Evolutionary conservation across 78 protist genomes (phyloP), one percentile per base, ranked within the genome.

Genomic region (Dictyostelium capitatum): DNA sequence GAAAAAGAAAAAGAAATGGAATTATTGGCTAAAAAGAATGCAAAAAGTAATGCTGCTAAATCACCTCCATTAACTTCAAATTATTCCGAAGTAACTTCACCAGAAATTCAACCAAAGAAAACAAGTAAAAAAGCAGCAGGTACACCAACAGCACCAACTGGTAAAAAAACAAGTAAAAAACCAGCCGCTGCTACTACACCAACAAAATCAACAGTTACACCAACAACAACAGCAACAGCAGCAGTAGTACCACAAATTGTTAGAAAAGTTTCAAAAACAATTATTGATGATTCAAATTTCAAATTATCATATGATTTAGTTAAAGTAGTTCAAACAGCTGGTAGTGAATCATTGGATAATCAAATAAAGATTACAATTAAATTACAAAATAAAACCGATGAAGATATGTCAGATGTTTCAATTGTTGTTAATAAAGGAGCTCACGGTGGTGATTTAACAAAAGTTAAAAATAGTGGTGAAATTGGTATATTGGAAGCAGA

Each of bases 401-500:
- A 87, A 41, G 93, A 87, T 77, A 28, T 74, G 70, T 87, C 93
- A 2, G 93, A 87, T 30, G 93, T 77, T 19, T 54, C 79, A 32
- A 41, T 87, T 12, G 14, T 43, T 11, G 50, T 87, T 46, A 43
- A 23, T 4, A 37, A 37, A 3, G 43, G 43, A 37, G 30, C 9
- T 1, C 28, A 30, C 4, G 4, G 9, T 0, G 79, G 32, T n/a
- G 14, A 11, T 7, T 2, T 62, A 1, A 15, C n/a, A 6, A 9
- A 64, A 2, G 9, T 73, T 4, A 74, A 57, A 10, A 56, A n/a
- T 28, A 79, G 72, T 25, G 62, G 80, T 47, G 93, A 87, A n/a
- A 77, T 87, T 77, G 93, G 93, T 77, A 25, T 87, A 19, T 15
- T 87, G 14, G 93, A 87, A 37, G 54, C 84, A 48, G 84, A 82